phyloP scores from a whole-genome alignment of 2,329 filamentous ascomycete species.

The Alternaria brassicicola region DNA sequence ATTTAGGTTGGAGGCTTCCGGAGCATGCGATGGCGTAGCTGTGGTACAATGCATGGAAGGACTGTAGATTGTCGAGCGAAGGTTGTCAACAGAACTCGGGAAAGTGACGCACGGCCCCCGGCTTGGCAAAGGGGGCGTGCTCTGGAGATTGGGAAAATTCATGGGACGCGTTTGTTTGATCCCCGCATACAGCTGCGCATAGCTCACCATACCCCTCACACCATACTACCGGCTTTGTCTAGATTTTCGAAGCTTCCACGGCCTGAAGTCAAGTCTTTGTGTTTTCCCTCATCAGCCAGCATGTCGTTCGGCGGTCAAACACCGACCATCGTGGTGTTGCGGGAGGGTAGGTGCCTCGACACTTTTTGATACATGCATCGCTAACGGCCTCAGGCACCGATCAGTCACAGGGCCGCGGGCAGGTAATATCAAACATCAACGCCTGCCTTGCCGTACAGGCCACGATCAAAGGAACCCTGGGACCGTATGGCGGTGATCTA shows the following conservation, averaged over 20 bases:
- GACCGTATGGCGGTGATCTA: constrained; percentile 95
- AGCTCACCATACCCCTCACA: constrained; percentile 24
- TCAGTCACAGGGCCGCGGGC: constrained; percentile 93
- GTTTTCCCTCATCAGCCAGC: constrained; percentile 35
- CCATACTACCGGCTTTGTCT: constrained; percentile 4
- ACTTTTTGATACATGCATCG: constrained; percentile 17
- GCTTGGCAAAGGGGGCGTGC: constrained; percentile 21
- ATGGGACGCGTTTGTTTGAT: constrained; percentile 39
- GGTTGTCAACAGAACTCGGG: constrained; percentile 11
- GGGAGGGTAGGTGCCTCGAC: constrained; percentile 75
- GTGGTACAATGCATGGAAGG: constrained; percentile 40
- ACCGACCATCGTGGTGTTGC: constrained; percentile 96
- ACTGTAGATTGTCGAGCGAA: constrained; percentile 26
- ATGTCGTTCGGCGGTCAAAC: constrained; percentile 99
- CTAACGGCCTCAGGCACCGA: constrained; percentile 76
- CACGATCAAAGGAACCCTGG: constrained; percentile 93
- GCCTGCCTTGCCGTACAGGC: constrained; percentile 94
- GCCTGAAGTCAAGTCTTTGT: constrained; percentile 1
- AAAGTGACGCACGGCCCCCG: constrained; percentile 20
- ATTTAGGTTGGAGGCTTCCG: constrained; percentile 23
- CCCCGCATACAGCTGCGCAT: constrained; percentile 33
- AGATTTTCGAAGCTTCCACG: not conserved
- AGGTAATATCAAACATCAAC: constrained; percentile 98
- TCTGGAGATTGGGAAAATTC: constrained; percentile 32
- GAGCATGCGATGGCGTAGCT: constrained; percentile 4